Conservation (phyloP, 2,329 filamentous ascomycete genomes). For the Botrytis galanthina region DNA sequence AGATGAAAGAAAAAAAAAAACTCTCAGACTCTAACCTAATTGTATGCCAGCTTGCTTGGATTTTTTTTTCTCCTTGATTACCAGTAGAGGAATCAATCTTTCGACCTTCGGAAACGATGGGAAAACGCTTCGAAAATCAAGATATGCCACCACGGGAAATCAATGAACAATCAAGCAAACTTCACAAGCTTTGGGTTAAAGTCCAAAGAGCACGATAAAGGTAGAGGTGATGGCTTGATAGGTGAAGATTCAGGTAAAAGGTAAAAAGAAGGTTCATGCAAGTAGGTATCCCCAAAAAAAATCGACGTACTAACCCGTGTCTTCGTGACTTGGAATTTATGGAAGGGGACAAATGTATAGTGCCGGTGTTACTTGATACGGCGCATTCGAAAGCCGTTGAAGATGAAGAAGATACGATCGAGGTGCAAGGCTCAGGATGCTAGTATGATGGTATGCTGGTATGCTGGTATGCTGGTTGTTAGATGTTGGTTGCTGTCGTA, state of each 20-base stretch:
- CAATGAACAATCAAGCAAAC: background rate
- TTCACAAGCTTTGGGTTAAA: background rate
- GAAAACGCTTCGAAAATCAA: background rate
- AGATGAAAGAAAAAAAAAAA: too few relatives aligned
- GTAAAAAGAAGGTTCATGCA: slow-evolving; percentile 9
- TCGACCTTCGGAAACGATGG: background rate
- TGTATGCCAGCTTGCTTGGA: slow-evolving; percentile 3
- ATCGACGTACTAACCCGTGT: slow-evolving; percentile 18
- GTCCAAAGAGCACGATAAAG: background rate
- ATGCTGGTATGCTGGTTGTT: background rate
- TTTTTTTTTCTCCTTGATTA: background rate
- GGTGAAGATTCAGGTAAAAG: background rate
- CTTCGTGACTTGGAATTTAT: slow-evolving; percentile 6
- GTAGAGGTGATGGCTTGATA: background rate
- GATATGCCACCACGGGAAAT: background rate
- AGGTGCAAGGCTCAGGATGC: background rate
- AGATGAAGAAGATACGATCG: slow-evolving; percentile 8
- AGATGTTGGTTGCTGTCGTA: slow-evolving; percentile 9
- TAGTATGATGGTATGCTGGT: background rate
- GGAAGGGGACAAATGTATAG: background rate
- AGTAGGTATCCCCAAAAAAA: slow-evolving; percentile 9
- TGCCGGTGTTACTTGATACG: background rate
- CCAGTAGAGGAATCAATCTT: background rate
- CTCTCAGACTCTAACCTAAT: background rate
- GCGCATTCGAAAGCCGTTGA: slow-evolving; percentile 12